Percentiles rank a stretch among this genome's conserved stretches.
phyloP scores from a whole-genome alignment of 768 basidiomycete species.

The Tylopilus rubrobrunneus region DNA sequence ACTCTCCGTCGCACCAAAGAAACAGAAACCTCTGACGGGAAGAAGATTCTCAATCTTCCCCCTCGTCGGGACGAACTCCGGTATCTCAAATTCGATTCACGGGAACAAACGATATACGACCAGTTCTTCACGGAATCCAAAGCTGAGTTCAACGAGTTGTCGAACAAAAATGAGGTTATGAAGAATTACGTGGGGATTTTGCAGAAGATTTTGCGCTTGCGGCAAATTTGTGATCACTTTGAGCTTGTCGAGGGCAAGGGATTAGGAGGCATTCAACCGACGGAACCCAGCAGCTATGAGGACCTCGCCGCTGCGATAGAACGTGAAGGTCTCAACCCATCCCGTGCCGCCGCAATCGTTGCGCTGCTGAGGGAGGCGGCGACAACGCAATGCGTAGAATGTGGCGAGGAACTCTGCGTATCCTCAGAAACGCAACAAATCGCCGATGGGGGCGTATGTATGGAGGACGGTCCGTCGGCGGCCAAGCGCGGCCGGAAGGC shows the following conservation, averaged over 20 bases:
- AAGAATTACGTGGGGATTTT: slow-evolving; percentile 98
- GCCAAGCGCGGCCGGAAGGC: slow-evolving; percentile 51
- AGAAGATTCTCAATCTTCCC: slow-evolving; percentile 82
- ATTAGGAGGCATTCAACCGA: slow-evolving; percentile 39
- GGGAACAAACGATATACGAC: slow-evolving; percentile 85
- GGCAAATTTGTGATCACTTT: slow-evolving; percentile 97
- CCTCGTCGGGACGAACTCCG: slow-evolving; percentile 87
- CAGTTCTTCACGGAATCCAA: slow-evolving; percentile 87
- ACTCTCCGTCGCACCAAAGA: slow-evolving; percentile 97
- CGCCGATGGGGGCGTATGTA: slow-evolving; percentile 38
- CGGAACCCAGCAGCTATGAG: slow-evolving; percentile 62
- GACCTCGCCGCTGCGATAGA: slow-evolving; percentile 73
- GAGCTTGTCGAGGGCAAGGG: slow-evolving; percentile 80
- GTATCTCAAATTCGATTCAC: slow-evolving; percentile 75
- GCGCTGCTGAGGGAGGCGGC: slow-evolving; percentile 81
- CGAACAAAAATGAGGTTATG: slow-evolving; percentile 88
- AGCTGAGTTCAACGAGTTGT: slow-evolving; percentile 85
- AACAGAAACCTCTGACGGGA: slow-evolving; percentile 73
- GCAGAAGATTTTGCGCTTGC: slow-evolving; percentile 91
- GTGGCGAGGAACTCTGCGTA: slow-evolving; percentile 69
- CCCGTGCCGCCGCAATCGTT: slow-evolving; percentile 80
- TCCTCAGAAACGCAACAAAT: slow-evolving; percentile 40
- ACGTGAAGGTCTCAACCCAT: slow-evolving; percentile 71
- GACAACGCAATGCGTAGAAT: slow-evolving; percentile 87
- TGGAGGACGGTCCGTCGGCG: slow-evolving; percentile 50